Base-by-base conservation (phyloP, 805 yeast species). In the Ogataea allantospora region DNA sequence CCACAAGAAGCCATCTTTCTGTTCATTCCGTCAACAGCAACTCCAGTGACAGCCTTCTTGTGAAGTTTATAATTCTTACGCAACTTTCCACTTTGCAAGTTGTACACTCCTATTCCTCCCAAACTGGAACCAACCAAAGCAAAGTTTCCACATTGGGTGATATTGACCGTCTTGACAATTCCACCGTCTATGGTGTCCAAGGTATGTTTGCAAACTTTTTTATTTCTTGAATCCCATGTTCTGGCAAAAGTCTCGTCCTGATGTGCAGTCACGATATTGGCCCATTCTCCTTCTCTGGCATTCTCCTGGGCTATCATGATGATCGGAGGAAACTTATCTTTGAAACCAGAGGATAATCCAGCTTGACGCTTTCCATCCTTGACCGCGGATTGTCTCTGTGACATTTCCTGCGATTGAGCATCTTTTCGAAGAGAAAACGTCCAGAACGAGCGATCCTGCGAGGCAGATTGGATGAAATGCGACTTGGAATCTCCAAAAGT, bases 141-240 rank as follows among this genome's bases (percentile, higher is more conserved):
- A 62, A 95, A 93, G 60, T 95, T 95, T 25, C 99, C 99, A 71
- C 99, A 93, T 40, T 80, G 84, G 0, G 97, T 85, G 15, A 91
- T 76, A 13, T 84, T 73, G 7, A 88, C 91, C 20, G 84, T 61
- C 55, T 82, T 85, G 7, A 80, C 95, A 7, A 74, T 54, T 2
- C 91, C 88, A 5, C 73, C 79, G 62, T 93, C 98, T n/a, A 76
- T 75, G 1, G 96, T 85, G 3, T 67, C 59, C 24, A 95, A 66
- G 24, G 68, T 68, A 70, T 81, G 77, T 42, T 82, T 75, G 15
- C 97, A 97, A 3, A 88, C 78, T 54, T 88, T 79, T 46, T 85
- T 89, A 43, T 73, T 75, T 46, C 75, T 76, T 6, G 88, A 77
- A 54, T 81, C 82, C 98, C 99, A 93, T 1, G 96, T 86, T 51